These are phyloP conservation scores for Miamiensis avidus DNA, from an alignment of 169 alveolate species.

Conservation along the genomic window DNA sequence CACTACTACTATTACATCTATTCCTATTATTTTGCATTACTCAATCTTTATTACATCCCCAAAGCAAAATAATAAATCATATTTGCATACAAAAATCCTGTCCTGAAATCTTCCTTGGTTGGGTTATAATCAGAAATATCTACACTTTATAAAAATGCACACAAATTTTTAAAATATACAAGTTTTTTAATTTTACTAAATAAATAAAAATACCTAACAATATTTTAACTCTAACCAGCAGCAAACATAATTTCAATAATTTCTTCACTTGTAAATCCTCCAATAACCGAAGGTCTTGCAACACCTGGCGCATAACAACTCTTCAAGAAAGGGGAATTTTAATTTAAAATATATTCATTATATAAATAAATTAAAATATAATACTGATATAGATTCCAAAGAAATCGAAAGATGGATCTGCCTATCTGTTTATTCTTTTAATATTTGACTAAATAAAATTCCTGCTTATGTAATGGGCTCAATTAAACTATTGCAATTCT, in stretches of 20 bases:
- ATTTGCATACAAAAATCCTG: constrained; percentile 38
- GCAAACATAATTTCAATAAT: constrained; percentile 26
- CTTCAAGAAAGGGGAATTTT: background rate
- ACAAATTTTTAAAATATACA: too few species aligned
- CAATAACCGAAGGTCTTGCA: constrained; percentile 32
- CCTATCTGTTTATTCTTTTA: background rate
- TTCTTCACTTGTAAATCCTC: constrained; percentile 39
- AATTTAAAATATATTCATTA: background rate
- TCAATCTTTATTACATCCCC: constrained; percentile 20
- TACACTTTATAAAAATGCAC: background rate
- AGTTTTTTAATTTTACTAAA: too few species aligned
- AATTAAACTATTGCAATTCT: background rate
- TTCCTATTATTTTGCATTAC: background rate
- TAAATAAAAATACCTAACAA: background rate
- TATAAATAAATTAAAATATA: background rate
- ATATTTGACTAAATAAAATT: background rate
- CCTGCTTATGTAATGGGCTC: constrained; percentile 36
- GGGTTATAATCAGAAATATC: constrained; percentile 53
- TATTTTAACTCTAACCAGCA: constrained; percentile 13
- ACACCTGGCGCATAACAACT: constrained; percentile 44
- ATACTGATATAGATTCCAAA: constrained; percentile 24
- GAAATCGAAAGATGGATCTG: constrained; percentile 28
- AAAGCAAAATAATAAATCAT: constrained; percentile 37
- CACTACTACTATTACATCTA: background rate
- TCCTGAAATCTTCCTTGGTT: constrained; percentile 46